A percentile compares a stretch with the other conserved stretches of the same genome.
Evolutionary conservation across 2,329 filamentous ascomycete species (phyloP).

Genomic region (Pezicula rhizophila): DNA sequence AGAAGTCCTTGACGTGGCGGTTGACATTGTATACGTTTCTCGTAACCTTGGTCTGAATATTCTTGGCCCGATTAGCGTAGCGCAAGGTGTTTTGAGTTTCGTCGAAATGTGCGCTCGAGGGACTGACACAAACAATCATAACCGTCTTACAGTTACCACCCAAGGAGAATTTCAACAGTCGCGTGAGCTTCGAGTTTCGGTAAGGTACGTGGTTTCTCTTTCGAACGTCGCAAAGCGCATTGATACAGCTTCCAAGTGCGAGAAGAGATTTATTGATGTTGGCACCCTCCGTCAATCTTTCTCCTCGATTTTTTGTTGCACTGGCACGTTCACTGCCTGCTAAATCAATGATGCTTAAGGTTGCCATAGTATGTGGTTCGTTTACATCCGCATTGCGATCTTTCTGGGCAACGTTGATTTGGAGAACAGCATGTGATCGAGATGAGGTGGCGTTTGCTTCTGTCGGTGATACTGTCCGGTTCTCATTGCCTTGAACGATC

Average conservation of each 20-base stretch:
- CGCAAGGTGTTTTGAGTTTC: slow-evolving; percentile 97
- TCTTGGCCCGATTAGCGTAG: slow-evolving; percentile 97
- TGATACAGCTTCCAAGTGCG: slow-evolving; percentile 94
- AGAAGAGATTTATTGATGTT: slow-evolving; percentile 99
- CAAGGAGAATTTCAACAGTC: slow-evolving; percentile 91
- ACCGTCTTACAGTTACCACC: slow-evolving; percentile 98
- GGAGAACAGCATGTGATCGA: slow-evolving; percentile 90
- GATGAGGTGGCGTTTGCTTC: slow-evolving; percentile 97
- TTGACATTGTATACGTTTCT: slow-evolving; percentile 99
- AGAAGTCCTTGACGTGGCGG: slow-evolving; percentile 95
- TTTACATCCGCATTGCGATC: slow-evolving; percentile 88
- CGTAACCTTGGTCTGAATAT: slow-evolving; percentile 99
- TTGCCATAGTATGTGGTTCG: slow-evolving; percentile 97
- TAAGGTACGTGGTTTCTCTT: slow-evolving; percentile 95
- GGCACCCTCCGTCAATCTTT: slow-evolving; percentile 84
- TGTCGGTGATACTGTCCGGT: slow-evolving; percentile 91
- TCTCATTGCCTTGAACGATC: slow-evolving; percentile 91
- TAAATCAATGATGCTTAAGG: slow-evolving; percentile 94
- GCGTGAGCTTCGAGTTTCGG: slow-evolving; percentile 93
- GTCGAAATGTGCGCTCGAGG: slow-evolving; percentile 93
- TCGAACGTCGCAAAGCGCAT: slow-evolving; percentile 87
- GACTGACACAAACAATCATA: slow-evolving; percentile 98
- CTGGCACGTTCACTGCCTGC: slow-evolving; percentile 94
- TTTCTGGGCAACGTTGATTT: slow-evolving; percentile 93
- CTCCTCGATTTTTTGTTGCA: slow-evolving; percentile 92